Evolutionary conservation across 164 flowering plant species (phyloP).

Genomic region (Magnolia sinica): DNA sequence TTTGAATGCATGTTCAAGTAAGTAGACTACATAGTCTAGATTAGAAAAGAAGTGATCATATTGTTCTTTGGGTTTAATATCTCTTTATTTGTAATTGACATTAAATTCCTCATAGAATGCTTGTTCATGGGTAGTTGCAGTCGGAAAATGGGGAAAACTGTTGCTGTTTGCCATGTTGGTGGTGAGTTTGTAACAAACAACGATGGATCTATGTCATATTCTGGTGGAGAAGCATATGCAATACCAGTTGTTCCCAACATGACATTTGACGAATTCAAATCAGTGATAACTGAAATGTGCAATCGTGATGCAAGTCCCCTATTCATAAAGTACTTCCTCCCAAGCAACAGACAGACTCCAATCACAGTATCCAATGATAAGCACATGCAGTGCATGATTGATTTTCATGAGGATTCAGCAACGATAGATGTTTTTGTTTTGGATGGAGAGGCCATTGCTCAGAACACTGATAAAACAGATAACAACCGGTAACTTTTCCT

Average conservation of each 20-base stretch:
- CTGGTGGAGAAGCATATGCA: slow-evolving; percentile 75
- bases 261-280: slow-evolving; percentile 50
- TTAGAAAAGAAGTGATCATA: slow-evolving; percentile 8
- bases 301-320: slow-evolving; percentile 37
- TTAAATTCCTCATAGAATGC: neutral
- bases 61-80: slow-evolving; percentile 5
- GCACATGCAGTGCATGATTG: slow-evolving; percentile 65
- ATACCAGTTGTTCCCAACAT: slow-evolving; percentile 50
- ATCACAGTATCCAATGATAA: slow-evolving; percentile 55
- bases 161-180: slow-evolving; percentile 18
- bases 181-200: slow-evolving; percentile 56
- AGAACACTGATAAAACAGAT: neutral
- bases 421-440: slow-evolving; percentile 54
- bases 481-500: slow-evolving; percentile 2
- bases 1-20: no score
- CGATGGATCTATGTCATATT: slow-evolving; percentile 61
- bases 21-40: no score
- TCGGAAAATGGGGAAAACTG: neutral
- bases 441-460: slow-evolving; percentile 34
- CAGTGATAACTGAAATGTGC: slow-evolving; percentile 57
- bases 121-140: neutral
- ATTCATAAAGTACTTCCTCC: slow-evolving; percentile 68
- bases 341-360: slow-evolving; percentile 61
- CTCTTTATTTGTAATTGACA: neutral
- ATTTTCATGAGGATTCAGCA: slow-evolving; percentile 40